These are phyloP conservation scores for Castanea sativa DNA, from an alignment of 306 rosid genomes.

Conservation along the genomic window DNA sequence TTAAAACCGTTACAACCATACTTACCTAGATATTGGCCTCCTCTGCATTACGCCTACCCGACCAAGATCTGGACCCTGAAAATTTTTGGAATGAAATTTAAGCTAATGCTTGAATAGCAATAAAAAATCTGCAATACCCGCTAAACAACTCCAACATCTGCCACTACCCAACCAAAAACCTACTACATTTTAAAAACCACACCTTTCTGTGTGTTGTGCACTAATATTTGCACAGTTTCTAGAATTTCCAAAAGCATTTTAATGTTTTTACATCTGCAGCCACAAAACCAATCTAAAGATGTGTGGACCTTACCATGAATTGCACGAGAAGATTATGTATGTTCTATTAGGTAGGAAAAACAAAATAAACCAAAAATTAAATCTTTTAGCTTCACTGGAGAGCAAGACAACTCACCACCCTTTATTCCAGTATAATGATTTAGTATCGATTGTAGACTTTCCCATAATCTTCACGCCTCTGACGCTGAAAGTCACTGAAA, in stretches of 20 bases:
- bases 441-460: constrained; percentile 82
- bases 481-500: constrained; percentile 71
- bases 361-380: constrained; percentile 16
- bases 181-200: constrained; percentile 14
- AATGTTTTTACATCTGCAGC: constrained; percentile 11
- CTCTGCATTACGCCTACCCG: constrained; percentile 55
- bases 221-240: constrained; percentile 8
- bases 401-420: constrained; percentile 71
- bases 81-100: constrained; percentile 57
- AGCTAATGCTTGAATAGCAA: constrained; percentile 42
- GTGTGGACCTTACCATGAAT: constrained; percentile 20
- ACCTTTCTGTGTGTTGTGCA: constrained; percentile 7
- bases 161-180: constrained; percentile 28
- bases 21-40: constrained; percentile 59
- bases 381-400: constrained; percentile 31
- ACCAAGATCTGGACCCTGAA: constrained; percentile 69
- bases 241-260: constrained; percentile 3
- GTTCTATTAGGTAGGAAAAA: constrained; percentile 25
- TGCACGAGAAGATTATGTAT: constrained; percentile 17
- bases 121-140: constrained; percentile 27
- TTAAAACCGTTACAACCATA: constrained; percentile 31
- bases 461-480: constrained; percentile 70
- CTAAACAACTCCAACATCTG: constrained; percentile 19
- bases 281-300: constrained; percentile 18
- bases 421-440: constrained; percentile 37